Evolutionary conservation across 140 eudicot species (phyloP).

Genomic region (Flaveria floridana): DNA sequence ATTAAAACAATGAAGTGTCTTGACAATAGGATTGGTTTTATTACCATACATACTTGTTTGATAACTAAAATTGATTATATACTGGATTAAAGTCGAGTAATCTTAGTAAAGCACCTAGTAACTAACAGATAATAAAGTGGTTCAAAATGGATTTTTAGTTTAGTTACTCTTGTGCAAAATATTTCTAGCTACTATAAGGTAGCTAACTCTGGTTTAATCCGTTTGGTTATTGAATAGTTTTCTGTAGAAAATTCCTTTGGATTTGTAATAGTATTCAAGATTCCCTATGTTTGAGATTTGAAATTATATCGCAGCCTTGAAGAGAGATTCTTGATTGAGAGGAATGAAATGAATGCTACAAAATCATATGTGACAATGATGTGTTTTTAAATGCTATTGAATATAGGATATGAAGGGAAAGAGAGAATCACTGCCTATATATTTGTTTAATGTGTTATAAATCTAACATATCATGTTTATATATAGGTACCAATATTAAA

Average conservation of each 20-base stretch:
- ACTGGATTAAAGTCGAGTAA: not conserved
- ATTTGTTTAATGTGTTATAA: not conserved
- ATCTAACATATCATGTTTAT: no score
- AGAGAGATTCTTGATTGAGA: conserved; percentile 31
- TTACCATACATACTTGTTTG: no score
- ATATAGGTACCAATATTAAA: no score
- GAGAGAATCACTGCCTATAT: not conserved
- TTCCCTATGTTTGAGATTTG: conserved; percentile 22
- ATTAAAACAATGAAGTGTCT: not conserved
- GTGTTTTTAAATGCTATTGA: conserved; percentile 4
- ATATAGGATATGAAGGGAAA: not conserved
- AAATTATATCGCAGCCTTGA: conserved; percentile 23
- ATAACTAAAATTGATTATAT: no score
- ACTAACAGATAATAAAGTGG: not conserved
- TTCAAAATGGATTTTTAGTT: not conserved
- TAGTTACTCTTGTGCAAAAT: not conserved
- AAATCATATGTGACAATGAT: conserved; percentile 20
- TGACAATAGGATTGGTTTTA: not conserved
- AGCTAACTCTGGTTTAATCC: not conserved
- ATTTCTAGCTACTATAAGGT: not conserved
- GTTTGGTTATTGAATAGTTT: not conserved
- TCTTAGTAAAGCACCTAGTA: not conserved
- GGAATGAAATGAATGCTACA: conserved; percentile 29
- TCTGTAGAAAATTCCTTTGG: no score
- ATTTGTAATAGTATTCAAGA: conserved; percentile 27